Conservation (phyloP, 306 rosid species). For the Vigna trinervia region DNA sequence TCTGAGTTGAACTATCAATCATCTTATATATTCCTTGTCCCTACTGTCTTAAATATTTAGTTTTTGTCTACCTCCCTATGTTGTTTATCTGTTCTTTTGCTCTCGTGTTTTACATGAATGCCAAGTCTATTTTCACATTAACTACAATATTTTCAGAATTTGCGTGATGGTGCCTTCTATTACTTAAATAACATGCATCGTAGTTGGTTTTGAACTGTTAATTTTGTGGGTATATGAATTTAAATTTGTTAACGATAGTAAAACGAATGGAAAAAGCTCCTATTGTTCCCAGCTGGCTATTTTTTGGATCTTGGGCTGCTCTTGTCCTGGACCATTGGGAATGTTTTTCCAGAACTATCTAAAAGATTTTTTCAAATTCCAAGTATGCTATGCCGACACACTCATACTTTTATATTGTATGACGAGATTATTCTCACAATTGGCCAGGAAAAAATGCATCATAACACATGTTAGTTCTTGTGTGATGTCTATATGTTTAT, state of each 20-base stretch:
- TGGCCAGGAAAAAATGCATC: constrained; percentile 17
- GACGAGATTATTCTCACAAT: background rate
- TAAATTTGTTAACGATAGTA: background rate
- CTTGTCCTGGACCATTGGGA: constrained; percentile 13
- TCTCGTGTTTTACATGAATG: background rate
- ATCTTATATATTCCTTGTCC: constrained; percentile 27
- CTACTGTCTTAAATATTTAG: constrained; percentile 28
- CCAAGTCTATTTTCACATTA: background rate
- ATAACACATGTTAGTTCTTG: constrained; percentile 16
- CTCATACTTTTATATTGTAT: constrained; percentile 26
- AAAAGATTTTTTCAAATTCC: constrained; percentile 6
- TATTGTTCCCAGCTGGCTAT: constrained; percentile 30
- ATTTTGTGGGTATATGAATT: constrained; percentile 14
- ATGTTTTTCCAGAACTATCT: constrained; percentile 13
- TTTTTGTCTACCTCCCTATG: constrained; percentile 3
- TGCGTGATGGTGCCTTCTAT: constrained; percentile 18
- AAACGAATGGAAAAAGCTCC: background rate
- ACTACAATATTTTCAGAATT: background rate
- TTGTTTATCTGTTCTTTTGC: background rate
- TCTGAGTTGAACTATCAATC: constrained; percentile 22
- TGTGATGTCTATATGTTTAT: constrained; percentile 35
- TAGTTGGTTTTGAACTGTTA: background rate
- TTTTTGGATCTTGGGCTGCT: constrained; percentile 29
- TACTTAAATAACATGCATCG: constrained; percentile 16
- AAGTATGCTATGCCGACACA: background rate